phyloP scores from a whole-genome alignment of 2,329 filamentous ascomycete genomes.

The Aspergillus sergii region DNA sequence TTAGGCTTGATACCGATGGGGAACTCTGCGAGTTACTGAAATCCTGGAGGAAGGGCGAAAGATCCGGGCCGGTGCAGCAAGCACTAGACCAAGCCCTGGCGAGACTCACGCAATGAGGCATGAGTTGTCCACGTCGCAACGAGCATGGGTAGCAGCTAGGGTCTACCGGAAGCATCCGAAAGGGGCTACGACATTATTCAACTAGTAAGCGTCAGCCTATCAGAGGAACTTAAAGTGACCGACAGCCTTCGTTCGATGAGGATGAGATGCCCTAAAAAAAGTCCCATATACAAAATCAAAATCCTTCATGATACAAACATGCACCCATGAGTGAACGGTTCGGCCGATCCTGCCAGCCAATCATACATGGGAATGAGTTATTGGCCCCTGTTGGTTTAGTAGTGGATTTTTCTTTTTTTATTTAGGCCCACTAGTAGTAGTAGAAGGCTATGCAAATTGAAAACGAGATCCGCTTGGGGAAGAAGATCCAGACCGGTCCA shows the following conservation, averaged over 20 bases:
- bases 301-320: background rate
- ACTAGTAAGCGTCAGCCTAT: background rate
- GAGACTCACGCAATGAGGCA: conserved; percentile 7
- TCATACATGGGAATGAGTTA: background rate
- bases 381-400: background rate
- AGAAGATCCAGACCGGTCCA: conserved; percentile 13
- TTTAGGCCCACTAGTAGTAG: background rate
- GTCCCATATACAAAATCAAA: background rate
- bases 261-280: background rate
- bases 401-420: background rate
- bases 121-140: conserved; percentile 1
- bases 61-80: conserved; percentile 41
- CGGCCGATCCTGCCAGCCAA: background rate
- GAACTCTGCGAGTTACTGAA: conserved; percentile 27
- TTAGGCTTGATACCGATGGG: conserved; percentile 22
- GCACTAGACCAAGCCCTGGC: conserved; percentile 36
- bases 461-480: background rate
- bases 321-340: background rate
- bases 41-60: conserved; percentile 42
- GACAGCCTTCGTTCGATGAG: background rate
- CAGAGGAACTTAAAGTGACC: no score
- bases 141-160: background rate
- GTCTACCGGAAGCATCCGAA: conserved; percentile 3
- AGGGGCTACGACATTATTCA: background rate
- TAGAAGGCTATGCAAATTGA: background rate